Conservation (phyloP, 2,329 filamentous ascomycete species). For the Paracorniculantispora psalliotae region DNA sequence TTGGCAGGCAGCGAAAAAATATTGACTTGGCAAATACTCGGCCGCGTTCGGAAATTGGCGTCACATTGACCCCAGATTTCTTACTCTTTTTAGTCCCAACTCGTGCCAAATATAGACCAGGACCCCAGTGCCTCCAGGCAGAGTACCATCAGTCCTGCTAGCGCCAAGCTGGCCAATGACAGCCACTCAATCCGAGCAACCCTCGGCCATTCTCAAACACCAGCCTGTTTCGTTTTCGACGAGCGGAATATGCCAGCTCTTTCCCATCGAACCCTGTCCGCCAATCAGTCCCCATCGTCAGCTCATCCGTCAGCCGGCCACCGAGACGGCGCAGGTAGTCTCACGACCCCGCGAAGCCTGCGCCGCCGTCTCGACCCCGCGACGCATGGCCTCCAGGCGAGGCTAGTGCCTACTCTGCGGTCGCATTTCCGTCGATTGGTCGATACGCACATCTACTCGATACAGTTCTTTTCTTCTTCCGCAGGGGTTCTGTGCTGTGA, state of each 20-base stretch:
- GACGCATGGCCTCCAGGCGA: neutral
- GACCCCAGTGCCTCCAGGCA: neutral
- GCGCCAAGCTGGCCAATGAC: conserved; percentile 4
- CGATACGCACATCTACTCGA: too few species aligned
- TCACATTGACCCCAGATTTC: neutral
- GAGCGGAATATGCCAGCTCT: neutral
- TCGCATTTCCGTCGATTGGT: neutral
- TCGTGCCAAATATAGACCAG: neutral
- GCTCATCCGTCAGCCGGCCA: neutral
- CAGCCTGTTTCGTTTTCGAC: conserved; percentile 7
- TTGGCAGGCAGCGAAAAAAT: too few species aligned
- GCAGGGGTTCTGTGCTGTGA: neutral
- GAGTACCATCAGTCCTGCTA: neutral
- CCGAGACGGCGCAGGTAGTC: neutral
- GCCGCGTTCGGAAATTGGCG: too few species aligned
- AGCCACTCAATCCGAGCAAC: neutral
- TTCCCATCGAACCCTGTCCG: neutral
- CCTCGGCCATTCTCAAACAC: conserved; percentile 4
- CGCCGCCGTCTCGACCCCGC: neutral
- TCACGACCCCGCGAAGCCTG: neutral
- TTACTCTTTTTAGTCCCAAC: neutral
- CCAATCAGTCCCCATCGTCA: neutral
- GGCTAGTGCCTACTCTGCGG: neutral
- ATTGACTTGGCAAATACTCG: too few species aligned
- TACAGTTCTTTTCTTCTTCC: too few species aligned